These are phyloP conservation scores for Cytospora leucostoma DNA, from an alignment of 2,329 filamentous ascomycete genomes.

Conservation along the genomic window DNA sequence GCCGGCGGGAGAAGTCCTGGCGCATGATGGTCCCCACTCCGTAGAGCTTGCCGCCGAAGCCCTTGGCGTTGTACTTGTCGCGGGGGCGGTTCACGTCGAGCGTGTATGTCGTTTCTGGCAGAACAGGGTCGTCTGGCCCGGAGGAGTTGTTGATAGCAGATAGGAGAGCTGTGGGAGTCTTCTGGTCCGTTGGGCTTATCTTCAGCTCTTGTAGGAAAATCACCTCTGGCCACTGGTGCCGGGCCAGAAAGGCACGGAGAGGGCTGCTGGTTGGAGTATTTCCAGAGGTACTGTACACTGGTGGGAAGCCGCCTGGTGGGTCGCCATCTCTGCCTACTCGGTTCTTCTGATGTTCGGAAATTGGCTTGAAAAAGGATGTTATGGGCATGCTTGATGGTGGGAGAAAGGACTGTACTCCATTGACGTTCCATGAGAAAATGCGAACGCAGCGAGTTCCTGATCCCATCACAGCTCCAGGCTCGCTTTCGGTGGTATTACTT, in stretches of 20 bases:
- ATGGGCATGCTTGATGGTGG: conserved; percentile 29
- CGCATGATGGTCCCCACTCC: conserved; percentile 53
- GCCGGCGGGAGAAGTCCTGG: conserved; percentile 41
- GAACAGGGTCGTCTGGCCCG: neutral
- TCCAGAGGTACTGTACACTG: neutral
- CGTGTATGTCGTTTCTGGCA: conserved; percentile 26
- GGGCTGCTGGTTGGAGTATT: neutral
- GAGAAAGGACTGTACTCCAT: conserved; percentile 32
- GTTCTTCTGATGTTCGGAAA: neutral
- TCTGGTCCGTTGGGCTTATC: conserved; percentile 26
- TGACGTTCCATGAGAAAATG: conserved; percentile 35
- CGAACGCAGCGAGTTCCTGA: conserved; percentile 25
- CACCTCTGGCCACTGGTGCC: conserved; percentile 33
- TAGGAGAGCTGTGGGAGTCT: conserved; percentile 25
- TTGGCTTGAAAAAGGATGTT: conserved; percentile 33
- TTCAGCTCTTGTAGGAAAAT: conserved; percentile 35
- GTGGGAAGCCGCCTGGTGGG: neutral
- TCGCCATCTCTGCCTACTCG: neutral
- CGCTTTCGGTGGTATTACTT: neutral
- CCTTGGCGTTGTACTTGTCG: conserved; percentile 51
- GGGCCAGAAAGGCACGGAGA: conserved; percentile 31
- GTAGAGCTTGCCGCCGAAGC: conserved; percentile 52
- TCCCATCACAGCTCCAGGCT: neutral
- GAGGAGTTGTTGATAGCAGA: conserved; percentile 30
- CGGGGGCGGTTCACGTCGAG: conserved; percentile 48